Evolutionary conservation across 2,329 filamentous ascomycete species (phyloP), one percentile per base, ranked within the genome.

Genomic region (Ceratocystis harringtonii): DNA sequence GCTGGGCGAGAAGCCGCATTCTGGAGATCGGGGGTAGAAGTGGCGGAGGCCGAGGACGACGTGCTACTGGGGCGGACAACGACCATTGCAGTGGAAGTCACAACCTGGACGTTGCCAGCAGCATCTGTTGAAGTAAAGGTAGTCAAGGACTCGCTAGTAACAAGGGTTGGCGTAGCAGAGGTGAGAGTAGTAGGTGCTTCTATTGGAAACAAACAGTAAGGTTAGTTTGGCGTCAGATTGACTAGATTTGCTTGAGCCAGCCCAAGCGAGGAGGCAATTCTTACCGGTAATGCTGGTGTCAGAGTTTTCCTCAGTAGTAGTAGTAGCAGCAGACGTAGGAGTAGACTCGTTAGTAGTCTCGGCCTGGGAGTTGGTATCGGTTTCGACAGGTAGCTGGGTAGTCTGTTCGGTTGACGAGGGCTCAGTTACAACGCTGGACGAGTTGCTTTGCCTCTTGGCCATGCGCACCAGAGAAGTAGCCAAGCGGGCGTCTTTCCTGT

Each of bases 391-490:
- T 28, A 41, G 48, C 30, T 43, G 6, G 41, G 68, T 28, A 63
- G 64, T 69, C 30, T 61, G 50, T 5, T 68, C 68, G 2, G 71
- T 66, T 17, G 70, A 66, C 17, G 69, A 48, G 19, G 68, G 50
- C 8, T 66, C 65, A 25, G 69, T 70, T 17, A 71, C 74, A 64
- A 73, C 75, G 44, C 71, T 72, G 60, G 73, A 72, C 55, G 68
- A 71, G 64, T 76, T 73, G 68, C 85, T 72, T 68, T 76, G 81
- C 68, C 86, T 81, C 74, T 83, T 84, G 45, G 83, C 87, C 66
- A 90, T 75, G 66, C 84, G 81, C 65, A 87, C 78, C 68, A 89
- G 77, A 66, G 82, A 81, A 8, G 80, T 82, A 19, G 85, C 85
- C 45, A 88, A 77, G 45, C 80, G 78, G 25, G 84, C 80, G 71